Evolutionary conservation across 2,329 filamentous ascomycete genomes (phyloP), one percentile per base, ranked within the genome.

Genomic region (Sclerotinia subarctica): DNA sequence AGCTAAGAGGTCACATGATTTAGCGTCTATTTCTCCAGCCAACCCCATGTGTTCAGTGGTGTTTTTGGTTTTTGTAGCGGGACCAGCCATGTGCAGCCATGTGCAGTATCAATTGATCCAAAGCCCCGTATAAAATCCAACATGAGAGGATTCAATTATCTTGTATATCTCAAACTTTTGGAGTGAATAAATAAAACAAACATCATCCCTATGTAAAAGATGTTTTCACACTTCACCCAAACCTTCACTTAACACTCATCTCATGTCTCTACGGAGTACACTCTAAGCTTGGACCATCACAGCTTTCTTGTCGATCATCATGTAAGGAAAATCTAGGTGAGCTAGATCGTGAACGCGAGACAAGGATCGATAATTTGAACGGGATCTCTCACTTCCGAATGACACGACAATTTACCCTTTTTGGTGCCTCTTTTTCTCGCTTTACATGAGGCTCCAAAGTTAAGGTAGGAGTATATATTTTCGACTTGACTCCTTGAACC

Each of bases 361-460:
- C 59, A 62, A 62, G 59, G 58, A 62, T 62, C 44, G 49, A 35
- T 29, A 35, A 6, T 62, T 19, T 47, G 29, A 32, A 26, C 47
- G 21, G 59, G 29, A 38, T 51, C 47, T 32, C 51, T 51, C 29
- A 62, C 2, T 51, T 62, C 59, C 59, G 46, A 5, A 51, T 62
- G 29, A 38, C 32, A 62, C 46, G 59, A 62, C 51, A 51, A 21
- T 38, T 51, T 60, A 49, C 32, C 24, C 21, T 60, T 17, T 47
- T 42, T 47, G 13, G 26, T 47, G 10, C 17, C 42, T 60, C 57
- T 17, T 47, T 29, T 15, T 59, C 4, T 29, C 17, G 35, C 44
- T 17, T 35, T 21, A 32, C 10, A 21, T 17, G 26, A 35, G 13
- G 26, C 26, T 60, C 15, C 44, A 32, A 47, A 47, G 44, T n/a